Conservation (phyloP, 805 yeast genomes). For the Komagataella phaffii region DNA sequence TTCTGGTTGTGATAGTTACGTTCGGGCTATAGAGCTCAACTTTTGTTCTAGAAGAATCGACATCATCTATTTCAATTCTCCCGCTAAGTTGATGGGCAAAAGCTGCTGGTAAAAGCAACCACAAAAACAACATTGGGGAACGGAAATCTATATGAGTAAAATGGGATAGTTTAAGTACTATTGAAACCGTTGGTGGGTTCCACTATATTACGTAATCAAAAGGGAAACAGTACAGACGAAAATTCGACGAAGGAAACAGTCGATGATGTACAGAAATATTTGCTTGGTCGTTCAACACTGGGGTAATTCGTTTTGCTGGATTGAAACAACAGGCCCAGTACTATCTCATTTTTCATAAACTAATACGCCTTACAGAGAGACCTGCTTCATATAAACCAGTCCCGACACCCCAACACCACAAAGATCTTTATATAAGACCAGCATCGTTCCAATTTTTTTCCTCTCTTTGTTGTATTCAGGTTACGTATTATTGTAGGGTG, state of each 20-base stretch:
- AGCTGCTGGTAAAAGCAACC: conserved; percentile 9
- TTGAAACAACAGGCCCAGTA: background rate
- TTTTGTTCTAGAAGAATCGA: background rate
- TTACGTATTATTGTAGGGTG: conserved; percentile 21
- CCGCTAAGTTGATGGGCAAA: conserved; percentile 18
- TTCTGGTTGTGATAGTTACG: background rate
- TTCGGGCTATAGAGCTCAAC: background rate
- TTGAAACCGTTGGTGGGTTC: too few species aligned
- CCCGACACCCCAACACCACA: background rate
- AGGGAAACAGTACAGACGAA: too few species aligned
- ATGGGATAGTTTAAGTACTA: background rate
- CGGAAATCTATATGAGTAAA: background rate
- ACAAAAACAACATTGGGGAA: background rate
- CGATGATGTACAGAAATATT: too few species aligned
- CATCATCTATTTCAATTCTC: conserved; percentile 4
- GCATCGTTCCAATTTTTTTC: background rate
- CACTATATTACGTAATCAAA: background rate
- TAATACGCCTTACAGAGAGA: background rate
- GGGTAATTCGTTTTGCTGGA: too few species aligned
- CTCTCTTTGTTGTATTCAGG: conserved; percentile 2
- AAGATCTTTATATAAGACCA: background rate
- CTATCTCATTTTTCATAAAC: too few species aligned
- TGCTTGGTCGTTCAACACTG: too few species aligned
- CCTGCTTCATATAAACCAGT: background rate
- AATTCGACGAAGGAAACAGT: too few species aligned